phyloP scores from a whole-genome alignment of 345 rosid genomes.

The Odontarrhena argentea region DNA sequence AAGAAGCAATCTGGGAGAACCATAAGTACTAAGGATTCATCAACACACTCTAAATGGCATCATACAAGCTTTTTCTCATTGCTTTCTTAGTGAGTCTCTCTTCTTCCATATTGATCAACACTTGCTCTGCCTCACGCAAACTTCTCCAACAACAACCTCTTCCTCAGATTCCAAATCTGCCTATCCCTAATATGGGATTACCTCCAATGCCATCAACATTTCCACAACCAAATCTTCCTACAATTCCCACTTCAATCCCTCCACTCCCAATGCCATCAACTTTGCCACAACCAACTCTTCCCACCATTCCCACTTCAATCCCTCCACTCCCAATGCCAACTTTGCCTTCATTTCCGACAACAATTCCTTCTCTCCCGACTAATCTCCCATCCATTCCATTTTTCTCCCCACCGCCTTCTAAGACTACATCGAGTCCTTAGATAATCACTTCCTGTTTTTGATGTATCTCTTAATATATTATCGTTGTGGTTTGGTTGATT shows the following conservation, averaged over 20 bases:
- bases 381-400: conserved; percentile 30
- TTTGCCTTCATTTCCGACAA: conserved; percentile 15
- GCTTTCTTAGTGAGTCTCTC: conserved; percentile 23
- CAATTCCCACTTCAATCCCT: conserved; percentile 1
- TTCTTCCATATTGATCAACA: conserved; percentile 22
- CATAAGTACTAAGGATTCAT: too few species aligned
- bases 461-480: conserved; percentile 5
- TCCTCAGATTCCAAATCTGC: conserved; percentile 36
- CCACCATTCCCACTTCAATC: neutral
- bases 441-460: conserved; percentile 14
- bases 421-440: conserved; percentile 30
- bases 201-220: conserved; percentile 27
- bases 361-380: conserved; percentile 24
- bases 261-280: conserved; percentile 26
- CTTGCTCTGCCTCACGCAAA: conserved; percentile 27
- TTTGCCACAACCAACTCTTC: conserved; percentile 17
- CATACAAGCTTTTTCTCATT: too few species aligned
- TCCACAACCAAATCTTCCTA: conserved; percentile 18
- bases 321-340: conserved; percentile 11
- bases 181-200: conserved; percentile 34
- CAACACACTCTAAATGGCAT: too few species aligned
- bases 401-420: conserved; percentile 25
- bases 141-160: conserved; percentile 41
- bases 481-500: neutral
- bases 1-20: conserved; percentile 12